These are phyloP conservation scores for Coleophoma cylindrospora DNA, from an alignment of 2,329 filamentous ascomycete genomes.

Conservation along the genomic window DNA sequence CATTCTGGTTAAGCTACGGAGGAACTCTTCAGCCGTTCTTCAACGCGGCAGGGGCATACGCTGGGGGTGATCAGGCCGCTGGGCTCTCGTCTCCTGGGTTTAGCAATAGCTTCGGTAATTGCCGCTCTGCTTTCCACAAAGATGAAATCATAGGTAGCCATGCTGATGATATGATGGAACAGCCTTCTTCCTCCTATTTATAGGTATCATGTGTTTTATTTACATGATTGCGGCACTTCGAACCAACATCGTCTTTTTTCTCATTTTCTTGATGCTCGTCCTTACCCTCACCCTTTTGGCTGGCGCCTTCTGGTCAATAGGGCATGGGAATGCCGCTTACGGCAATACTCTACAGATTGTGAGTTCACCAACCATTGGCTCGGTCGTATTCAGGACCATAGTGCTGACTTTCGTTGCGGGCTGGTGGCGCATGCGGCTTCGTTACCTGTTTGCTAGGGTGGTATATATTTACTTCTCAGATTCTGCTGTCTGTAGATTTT, in stretches of 20 bases:
- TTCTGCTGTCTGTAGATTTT: slow-evolving; percentile 52
- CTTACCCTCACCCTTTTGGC: slow-evolving; percentile 55
- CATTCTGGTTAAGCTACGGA: slow-evolving; percentile 53
- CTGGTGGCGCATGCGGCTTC: slow-evolving; percentile 44
- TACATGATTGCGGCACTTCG: slow-evolving; percentile 61
- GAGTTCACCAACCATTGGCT: no score
- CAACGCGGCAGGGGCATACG: slow-evolving; percentile 41
- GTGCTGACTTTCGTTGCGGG: slow-evolving; percentile 7
- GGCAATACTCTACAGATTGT: background rate
- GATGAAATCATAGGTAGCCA: no score
- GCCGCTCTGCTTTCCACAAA: no score
- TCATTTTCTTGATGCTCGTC: slow-evolving; percentile 61
- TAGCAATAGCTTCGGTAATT: no score
- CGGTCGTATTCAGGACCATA: no score
- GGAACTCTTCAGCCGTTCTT: slow-evolving; percentile 48
- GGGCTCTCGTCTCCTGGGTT: no score
- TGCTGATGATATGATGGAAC: no score
- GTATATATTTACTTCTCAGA: slow-evolving; percentile 51
- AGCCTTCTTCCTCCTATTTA: slow-evolving; percentile 19
- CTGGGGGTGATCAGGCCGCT: slow-evolving; percentile 6
- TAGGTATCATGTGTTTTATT: slow-evolving; percentile 18
- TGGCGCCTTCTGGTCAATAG: slow-evolving; percentile 49
- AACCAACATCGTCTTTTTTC: slow-evolving; percentile 67
- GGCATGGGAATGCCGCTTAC: slow-evolving; percentile 3
- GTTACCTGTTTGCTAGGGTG: slow-evolving; percentile 45